Percentiles rank a stretch among this genome's conserved stretches.
Evolutionary conservation across 2,329 filamentous ascomycete species (phyloP).

Genomic region (Teratosphaeria zuluensis): DNA sequence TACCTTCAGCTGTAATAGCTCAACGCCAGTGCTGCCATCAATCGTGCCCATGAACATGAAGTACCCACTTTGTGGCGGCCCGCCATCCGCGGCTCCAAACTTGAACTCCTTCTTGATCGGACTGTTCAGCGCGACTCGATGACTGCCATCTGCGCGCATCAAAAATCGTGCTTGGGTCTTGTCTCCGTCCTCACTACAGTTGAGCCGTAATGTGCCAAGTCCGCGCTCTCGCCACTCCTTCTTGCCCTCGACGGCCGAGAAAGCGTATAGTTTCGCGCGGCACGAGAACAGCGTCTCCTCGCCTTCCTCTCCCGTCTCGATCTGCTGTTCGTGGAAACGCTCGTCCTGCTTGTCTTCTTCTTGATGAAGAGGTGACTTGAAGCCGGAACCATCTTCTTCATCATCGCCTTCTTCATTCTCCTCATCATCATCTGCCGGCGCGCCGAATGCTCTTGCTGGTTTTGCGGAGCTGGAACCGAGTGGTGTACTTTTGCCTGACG

Average conservation of each 20-base stretch:
- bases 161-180: constrained; percentile 57
- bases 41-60: constrained; percentile 54
- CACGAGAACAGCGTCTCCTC: constrained; percentile 67
- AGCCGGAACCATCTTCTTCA: constrained; percentile 43
- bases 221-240: constrained; percentile 85
- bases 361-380: constrained; percentile 32
- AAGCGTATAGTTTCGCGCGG: constrained; percentile 76
- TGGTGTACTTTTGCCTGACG: constrained; percentile 41
- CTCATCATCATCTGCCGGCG: constrained; percentile 47
- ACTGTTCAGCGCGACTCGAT: constrained; percentile 79
- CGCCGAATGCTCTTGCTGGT: constrained; percentile 64
- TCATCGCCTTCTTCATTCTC: constrained; percentile 42
- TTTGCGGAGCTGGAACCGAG: constrained; percentile 39
- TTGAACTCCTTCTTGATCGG: constrained; percentile 68
- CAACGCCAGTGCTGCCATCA: constrained; percentile 40
- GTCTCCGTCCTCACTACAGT: constrained; percentile 49
- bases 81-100: constrained; percentile 55
- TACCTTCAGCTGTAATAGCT: constrained; percentile 50
- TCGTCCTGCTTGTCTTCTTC: constrained; percentile 58
- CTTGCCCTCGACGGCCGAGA: constrained; percentile 50
- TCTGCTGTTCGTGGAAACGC: constrained; percentile 50
- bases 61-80: constrained; percentile 60
- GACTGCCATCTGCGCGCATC: constrained; percentile 83
- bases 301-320: constrained; percentile 79
- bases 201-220: constrained; percentile 73